Percentiles rank a stretch among this genome's conserved stretches.
These are phyloP conservation scores for Hemileccinum hortonii DNA, from an alignment of 1,284 basidiomycete species.

Conservation along the genomic window DNA sequence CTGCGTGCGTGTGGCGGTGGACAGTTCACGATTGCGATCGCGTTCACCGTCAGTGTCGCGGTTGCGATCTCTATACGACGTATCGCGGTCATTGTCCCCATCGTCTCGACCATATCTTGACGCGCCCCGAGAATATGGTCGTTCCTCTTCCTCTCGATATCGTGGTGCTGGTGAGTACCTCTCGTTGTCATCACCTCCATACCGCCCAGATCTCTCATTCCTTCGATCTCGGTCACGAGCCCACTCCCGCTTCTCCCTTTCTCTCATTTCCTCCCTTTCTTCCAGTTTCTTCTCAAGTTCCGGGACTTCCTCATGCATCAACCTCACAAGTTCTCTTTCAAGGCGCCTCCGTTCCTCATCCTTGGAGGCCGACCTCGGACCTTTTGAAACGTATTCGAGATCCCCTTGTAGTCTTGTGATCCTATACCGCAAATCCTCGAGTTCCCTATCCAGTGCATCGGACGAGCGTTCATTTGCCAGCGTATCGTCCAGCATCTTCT, in stretches of 20 bases:
- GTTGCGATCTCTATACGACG: conserved; percentile 21
- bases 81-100: conserved; percentile 38
- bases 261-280: conserved; percentile 73
- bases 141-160: conserved; percentile 41
- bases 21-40: conserved; percentile 36
- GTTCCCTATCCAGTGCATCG: conserved; percentile 85
- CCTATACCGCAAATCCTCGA: conserved; percentile 84
- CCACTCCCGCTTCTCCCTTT: conserved; percentile 79
- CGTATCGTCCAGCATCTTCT: conserved; percentile 77
- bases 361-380: conserved; percentile 71
- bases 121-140: conserved; percentile 39
- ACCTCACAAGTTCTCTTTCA: conserved; percentile 83
- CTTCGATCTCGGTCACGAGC: conserved; percentile 79
- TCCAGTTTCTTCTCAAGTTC: conserved; percentile 87
- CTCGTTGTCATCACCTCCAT: conserved; percentile 49
- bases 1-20: conserved; percentile 44
- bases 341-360: conserved; percentile 86
- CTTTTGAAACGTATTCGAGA: conserved; percentile 85
- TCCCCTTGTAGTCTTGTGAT: conserved; percentile 92
- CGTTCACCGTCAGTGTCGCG: conserved; percentile 17
- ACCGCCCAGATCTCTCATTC: conserved; percentile 79
- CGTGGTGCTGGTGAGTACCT: conserved; percentile 41
- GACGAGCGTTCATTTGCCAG: conserved; percentile 67
- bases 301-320: conserved; percentile 92
- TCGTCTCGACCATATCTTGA: conserved; percentile 36